Conservation (phyloP, 768 basidiomycete genomes). For the Leccinellum rugosiceps region DNA sequence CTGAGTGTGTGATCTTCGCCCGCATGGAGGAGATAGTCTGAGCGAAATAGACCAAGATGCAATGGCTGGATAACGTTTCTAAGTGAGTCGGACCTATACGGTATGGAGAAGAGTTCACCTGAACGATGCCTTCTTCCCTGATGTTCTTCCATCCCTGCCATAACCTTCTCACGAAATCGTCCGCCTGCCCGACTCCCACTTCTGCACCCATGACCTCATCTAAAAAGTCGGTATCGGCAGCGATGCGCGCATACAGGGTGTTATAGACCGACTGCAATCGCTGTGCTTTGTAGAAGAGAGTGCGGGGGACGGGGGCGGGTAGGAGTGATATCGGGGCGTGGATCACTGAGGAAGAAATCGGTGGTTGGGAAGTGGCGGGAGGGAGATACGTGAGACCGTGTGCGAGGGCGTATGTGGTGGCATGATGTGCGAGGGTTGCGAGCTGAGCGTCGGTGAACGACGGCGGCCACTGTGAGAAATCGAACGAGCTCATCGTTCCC, state of each 20-base stretch:
- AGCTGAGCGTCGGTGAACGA: constrained; percentile 54
- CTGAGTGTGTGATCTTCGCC: constrained; percentile 32
- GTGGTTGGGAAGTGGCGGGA: constrained; percentile 39
- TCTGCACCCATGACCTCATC: constrained; percentile 82
- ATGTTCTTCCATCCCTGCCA: constrained; percentile 86
- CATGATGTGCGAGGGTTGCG: constrained; percentile 55
- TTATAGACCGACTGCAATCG: constrained; percentile 78
- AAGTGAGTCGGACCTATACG: constrained; percentile 1
- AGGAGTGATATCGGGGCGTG: constrained; percentile 89
- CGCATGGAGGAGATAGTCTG: constrained; percentile 87
- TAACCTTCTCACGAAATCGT: constrained; percentile 80
- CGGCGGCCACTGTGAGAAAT: constrained; percentile 75
- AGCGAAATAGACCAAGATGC: constrained; percentile 89
- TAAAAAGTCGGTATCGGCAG: constrained; percentile 75
- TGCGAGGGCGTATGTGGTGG: constrained; percentile 81
- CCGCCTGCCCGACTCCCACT: constrained; percentile 73
- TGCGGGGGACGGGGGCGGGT: constrained; percentile 81
- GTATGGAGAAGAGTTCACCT: constrained; percentile 36
- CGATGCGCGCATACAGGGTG: constrained; percentile 78
- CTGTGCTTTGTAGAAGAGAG: constrained; percentile 62
- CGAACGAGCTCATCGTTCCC: constrained; percentile 34
- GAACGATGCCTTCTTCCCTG: constrained; percentile 57
- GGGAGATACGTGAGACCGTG: constrained; percentile 86
- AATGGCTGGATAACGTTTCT: constrained; percentile 48
- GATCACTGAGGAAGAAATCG: constrained; percentile 67